phyloP scores from a whole-genome alignment of 768 basidiomycete species.

The Mycena galopus region DNA sequence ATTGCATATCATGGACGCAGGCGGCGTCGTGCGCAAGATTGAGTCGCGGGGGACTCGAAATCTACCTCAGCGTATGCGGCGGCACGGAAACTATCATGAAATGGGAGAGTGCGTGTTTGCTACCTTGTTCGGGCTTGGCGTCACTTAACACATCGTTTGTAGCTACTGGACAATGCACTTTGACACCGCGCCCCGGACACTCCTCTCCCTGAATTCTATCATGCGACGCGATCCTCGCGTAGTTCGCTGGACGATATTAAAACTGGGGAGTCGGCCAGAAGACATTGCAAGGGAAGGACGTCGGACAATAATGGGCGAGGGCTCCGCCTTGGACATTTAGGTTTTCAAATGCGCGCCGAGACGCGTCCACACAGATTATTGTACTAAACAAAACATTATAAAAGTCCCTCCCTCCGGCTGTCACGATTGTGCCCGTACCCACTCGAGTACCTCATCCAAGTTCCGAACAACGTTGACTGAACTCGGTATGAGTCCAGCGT shows the following conservation, averaged over 20 bases:
- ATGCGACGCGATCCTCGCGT: conserved; percentile 87
- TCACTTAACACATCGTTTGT: not conserved
- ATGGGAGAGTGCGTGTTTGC: conserved; percentile 79
- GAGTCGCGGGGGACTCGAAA: conserved; percentile 80
- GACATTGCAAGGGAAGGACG: conserved; percentile 71
- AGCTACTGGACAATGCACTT: conserved; percentile 96
- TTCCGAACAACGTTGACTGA: conserved; percentile 57
- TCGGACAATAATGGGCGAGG: conserved; percentile 52
- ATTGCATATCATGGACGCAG: conserved; percentile 76
- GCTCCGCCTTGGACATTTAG: conserved; percentile 35
- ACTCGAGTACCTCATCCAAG: conserved; percentile 42
- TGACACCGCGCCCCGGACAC: conserved; percentile 82
- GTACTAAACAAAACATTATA: not conserved
- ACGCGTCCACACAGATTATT: not conserved
- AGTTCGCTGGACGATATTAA: conserved; percentile 84
- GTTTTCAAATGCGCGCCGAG: not conserved
- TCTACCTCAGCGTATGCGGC: conserved; percentile 81
- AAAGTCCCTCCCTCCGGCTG: not conserved
- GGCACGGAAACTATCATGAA: conserved; percentile 66
- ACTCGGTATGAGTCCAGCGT: conserved; percentile 52
- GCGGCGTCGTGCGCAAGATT: conserved; percentile 87
- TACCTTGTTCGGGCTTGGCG: not conserved
- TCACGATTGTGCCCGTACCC: conserved; percentile 28
- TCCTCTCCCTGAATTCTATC: conserved; percentile 72
- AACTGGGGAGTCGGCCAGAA: conserved; percentile 80